Conservation (phyloP, 2,329 filamentous ascomycete genomes). For the Fusarium buharicum region DNA sequence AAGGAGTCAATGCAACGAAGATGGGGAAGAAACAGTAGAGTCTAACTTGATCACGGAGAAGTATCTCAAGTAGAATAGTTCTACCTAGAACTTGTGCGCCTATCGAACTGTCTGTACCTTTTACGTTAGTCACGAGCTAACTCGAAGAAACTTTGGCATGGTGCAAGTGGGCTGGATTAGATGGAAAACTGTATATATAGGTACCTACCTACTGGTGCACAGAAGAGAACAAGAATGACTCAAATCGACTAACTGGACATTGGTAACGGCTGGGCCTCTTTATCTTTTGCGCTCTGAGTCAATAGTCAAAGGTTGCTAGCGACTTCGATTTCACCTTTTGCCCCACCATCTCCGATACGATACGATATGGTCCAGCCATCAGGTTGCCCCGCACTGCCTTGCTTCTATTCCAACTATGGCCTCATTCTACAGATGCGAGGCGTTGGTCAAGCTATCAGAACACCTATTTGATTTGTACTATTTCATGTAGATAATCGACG, state of each 20-base stretch:
- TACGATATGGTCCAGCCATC: constrained; percentile 2
- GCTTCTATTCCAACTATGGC: too few species aligned
- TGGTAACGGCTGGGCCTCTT: background rate
- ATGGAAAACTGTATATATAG: background rate
- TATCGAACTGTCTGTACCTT: constrained; percentile 15
- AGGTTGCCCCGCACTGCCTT: constrained; percentile 22
- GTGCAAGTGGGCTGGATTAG: constrained; percentile 1
- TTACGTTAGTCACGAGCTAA: constrained; percentile 29
- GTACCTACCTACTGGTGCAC: too few species aligned
- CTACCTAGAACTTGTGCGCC: constrained; percentile 10
- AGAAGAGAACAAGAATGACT: background rate
- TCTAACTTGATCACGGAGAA: background rate
- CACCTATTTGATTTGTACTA: background rate
- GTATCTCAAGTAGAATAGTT: background rate
- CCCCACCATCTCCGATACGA: constrained; percentile 20
- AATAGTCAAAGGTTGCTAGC: constrained; percentile 15
- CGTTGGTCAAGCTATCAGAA: background rate
- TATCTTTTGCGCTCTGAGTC: constrained; percentile 9
- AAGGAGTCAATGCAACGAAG: background rate
- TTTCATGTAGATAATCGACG: background rate
- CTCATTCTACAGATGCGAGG: too few species aligned
- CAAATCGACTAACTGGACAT: background rate
- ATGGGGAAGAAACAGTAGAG: background rate
- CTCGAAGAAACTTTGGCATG: constrained; percentile 11
- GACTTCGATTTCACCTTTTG: constrained; percentile 26